Evolutionary conservation across 345 rosid species (phyloP), one percentile per base, ranked within the genome.

Genomic region (Eutrema japonicum): DNA sequence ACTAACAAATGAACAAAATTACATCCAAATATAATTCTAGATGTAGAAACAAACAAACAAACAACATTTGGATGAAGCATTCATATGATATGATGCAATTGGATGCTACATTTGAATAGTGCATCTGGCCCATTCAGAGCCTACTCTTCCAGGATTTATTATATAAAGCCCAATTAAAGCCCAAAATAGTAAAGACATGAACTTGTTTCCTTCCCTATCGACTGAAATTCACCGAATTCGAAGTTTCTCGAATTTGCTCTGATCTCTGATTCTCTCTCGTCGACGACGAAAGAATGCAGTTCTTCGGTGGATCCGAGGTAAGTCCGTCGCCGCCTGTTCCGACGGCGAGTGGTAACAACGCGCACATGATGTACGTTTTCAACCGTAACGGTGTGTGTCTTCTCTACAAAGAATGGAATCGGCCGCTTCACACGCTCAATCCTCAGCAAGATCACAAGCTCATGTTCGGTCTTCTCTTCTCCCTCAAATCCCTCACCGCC

Each of bases 391-490:
- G 99, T 0, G 85, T 90, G 7, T 92, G 99, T 80, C 86, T 96
- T 82, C 84, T 90, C 16, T 96, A 89, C 85, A 78, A 91, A 76
- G 97, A 96, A 77, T 90, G 97, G 96, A 83, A 87, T 66, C 92
- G 97, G 2, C 89, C 95, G 10, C 97, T 92, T 70, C 94, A 83
- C 57, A 89, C 99, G 35, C 90, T 92, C 4, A 87, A 85, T 56
- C 79, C 90, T 9, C 97, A 87, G 71, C 97, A 87, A 81, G 99
- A 96, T 68, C 98, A 85, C 72, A 90, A 90, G 82, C 99, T 95
- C 78, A 92, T 95, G 96, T 95, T 89, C 41, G 99, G 99, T 60
- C 88, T 92, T 56, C 99, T 95, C 78, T 95, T 92, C 92, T 92
- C 98, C 4, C 99, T 92, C 83, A 95, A 95, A 80, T 95, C 99